Conservation (phyloP, 2,329 filamentous ascomycete genomes). For the Botrytis byssoidea region DNA sequence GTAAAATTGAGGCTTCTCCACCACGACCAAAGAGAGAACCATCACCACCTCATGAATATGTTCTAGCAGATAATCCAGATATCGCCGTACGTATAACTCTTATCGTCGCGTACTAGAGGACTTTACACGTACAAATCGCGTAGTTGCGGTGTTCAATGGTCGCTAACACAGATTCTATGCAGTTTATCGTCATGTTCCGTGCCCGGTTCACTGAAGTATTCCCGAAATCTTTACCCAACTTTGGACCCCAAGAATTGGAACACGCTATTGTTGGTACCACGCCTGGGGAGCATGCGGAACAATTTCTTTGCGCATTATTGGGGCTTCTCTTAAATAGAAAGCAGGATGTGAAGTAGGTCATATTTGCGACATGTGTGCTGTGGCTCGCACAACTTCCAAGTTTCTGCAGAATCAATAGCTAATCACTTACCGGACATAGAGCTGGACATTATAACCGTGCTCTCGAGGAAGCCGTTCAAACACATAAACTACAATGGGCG, state of each 20-base stretch:
- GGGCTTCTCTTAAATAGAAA: constrained; percentile 91
- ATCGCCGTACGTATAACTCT: constrained; percentile 73
- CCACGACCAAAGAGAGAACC: constrained; percentile 75
- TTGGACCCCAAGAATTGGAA: constrained; percentile 94
- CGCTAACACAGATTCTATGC: constrained; percentile 41
- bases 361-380: not conserved
- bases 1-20: constrained; percentile 58
- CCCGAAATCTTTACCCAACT: constrained; percentile 80
- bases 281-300: constrained; percentile 82
- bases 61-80: constrained; percentile 84
- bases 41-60: constrained; percentile 87
- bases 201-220: constrained; percentile 89
- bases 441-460: constrained; percentile 90
- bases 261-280: constrained; percentile 73
- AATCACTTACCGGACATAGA: constrained; percentile 49
- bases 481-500: constrained; percentile 87
- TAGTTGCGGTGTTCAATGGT: constrained; percentile 39
- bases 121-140: constrained; percentile 54
- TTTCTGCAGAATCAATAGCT: constrained; percentile 20
- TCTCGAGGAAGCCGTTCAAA: constrained; percentile 85
- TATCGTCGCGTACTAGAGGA: constrained; percentile 42
- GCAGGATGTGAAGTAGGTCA: constrained; percentile 92
- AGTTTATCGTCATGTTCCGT: constrained; percentile 99
- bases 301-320: constrained; percentile 84
- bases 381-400: not conserved